Evolutionary conservation across 352 stramenopile species (phyloP), one percentile per base, ranked within the genome.

Genomic region (Peronospora destructor): DNA sequence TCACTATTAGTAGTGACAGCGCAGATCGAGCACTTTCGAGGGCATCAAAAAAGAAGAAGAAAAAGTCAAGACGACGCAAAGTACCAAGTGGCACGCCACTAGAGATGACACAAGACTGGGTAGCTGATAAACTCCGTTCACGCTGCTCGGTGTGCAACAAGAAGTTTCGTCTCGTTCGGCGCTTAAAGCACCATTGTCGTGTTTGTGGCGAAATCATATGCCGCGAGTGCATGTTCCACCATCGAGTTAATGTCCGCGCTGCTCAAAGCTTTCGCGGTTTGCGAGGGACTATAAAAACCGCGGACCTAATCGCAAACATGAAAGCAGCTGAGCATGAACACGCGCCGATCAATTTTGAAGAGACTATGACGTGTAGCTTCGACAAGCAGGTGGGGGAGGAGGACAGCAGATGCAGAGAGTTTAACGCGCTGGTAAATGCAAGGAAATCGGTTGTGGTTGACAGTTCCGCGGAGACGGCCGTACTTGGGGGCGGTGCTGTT

Each of bases 121-220:
- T 88, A 23, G 61, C 72, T 0, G 74, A 88, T 57, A 60, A 75
- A 19, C 72, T 74, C 12, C 74, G 76, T 30, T 57, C 61, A 23
- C 45, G 37, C 17, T 88, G 76, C 41, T 68, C 56, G 2, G 68
- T 86, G 49, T 88, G 76, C 58, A 64, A 77, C 37, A 73, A 73
- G 35, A 71, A 72, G 36, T 88, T 88, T 49, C 74, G 73, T 42
- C 62, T 76, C 29, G 64, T 82, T 7, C 46, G 61, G 7, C 68
- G 76, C 25, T 74, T 73, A 25, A 79, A 84, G 26, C 77, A 91
- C 37, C 77, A 91, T 53, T 91, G 77, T 36, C 76, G 77, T 23
- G 73, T 77, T 1, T 91, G 76, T 16, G 76, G 76, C 30, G 76
- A 87, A 66, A 64, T 85, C 16, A 84, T 84, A 33, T 84, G 73